Evolutionary conservation across 2,329 filamentous ascomycete genomes (phyloP).

Genomic region (Diplodia intermedia): DNA sequence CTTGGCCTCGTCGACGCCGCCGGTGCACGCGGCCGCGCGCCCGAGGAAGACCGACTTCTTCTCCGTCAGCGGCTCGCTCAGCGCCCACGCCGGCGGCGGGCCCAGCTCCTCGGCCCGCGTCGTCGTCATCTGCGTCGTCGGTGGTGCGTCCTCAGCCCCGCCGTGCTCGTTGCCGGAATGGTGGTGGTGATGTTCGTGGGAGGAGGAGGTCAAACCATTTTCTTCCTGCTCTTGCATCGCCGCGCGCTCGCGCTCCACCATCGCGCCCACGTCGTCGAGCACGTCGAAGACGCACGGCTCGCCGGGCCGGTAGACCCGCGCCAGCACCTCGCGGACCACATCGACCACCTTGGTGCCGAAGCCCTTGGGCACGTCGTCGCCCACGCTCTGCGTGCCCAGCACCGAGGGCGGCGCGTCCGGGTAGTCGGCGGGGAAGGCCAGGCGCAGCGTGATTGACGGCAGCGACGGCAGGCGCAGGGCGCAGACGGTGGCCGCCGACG

Average conservation of each 20-base stretch:
- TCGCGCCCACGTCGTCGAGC: constrained; percentile 68
- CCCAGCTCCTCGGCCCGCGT: constrained; percentile 46
- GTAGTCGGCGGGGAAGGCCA: constrained; percentile 77
- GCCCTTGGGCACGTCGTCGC: constrained; percentile 70
- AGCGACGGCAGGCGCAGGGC: constrained; percentile 72
- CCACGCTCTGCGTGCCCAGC: constrained; percentile 79
- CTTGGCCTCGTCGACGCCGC: constrained; percentile 74
- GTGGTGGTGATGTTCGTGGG: constrained; percentile 36
- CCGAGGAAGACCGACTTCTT: constrained; percentile 90
- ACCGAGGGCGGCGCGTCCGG: constrained; percentile 76
- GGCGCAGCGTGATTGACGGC: constrained; percentile 59
- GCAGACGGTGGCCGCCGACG: constrained; percentile 50
- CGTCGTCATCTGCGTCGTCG: constrained; percentile 34
- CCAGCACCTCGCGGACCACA: constrained; percentile 71
- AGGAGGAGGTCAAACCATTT: constrained; percentile 18
- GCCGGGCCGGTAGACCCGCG: constrained; percentile 72
- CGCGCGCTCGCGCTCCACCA: constrained; percentile 57
- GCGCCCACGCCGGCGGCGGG: constrained; percentile 67
- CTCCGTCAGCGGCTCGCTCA: constrained; percentile 77
- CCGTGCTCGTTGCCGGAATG: constrained; percentile 6
- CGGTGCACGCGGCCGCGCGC: constrained; percentile 72
- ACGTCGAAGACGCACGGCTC: constrained; percentile 89
- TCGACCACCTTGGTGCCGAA: constrained; percentile 75
- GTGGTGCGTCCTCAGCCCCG: constrained; percentile 1
- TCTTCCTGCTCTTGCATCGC: constrained; percentile 37